A percentile compares a stretch with the other conserved stretches of the same genome.
These are phyloP conservation scores for Myxozyma sirexii DNA, from an alignment of 805 yeast species.

Conservation along the genomic window DNA sequence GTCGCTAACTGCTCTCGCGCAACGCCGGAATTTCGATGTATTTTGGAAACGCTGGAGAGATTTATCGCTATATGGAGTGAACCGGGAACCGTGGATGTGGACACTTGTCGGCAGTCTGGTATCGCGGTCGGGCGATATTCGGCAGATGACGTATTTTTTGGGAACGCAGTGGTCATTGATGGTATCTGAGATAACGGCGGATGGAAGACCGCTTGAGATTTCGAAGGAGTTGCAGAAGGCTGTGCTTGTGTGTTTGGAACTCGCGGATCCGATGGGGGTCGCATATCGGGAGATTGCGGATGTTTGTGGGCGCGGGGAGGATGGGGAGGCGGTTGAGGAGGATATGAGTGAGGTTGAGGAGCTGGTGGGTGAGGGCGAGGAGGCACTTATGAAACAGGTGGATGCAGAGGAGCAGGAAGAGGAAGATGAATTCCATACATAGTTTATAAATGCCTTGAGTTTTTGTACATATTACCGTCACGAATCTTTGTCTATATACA, in stretches of 20 bases:
- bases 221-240: conserved; percentile 7
- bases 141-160: conserved; percentile 18
- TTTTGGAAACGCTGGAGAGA: conserved; percentile 42
- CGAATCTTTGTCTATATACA: too few relatives aligned
- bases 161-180: conserved; percentile 14
- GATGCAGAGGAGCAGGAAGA: conserved; percentile 14
- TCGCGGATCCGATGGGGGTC: conserved; percentile 21
- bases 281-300: conserved; percentile 12
- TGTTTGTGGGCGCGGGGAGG: not conserved
- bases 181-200: conserved; percentile 12
- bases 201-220: not conserved
- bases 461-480: not conserved
- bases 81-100: conserved; percentile 33
- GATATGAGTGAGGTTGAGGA: not conserved
- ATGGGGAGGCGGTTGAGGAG: not conserved
- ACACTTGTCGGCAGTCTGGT: conserved; percentile 39
- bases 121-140: conserved; percentile 38
- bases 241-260: conserved; percentile 11
- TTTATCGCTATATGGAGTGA: conserved; percentile 21
- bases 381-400: not conserved
- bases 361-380: not conserved
- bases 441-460: not conserved
- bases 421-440: conserved; percentile 19
- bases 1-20: conserved; percentile 39
- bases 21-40: conserved; percentile 36